Base-by-base conservation (phyloP, 257 asterid genomes). In the Solanum megistacrolobum region DNA sequence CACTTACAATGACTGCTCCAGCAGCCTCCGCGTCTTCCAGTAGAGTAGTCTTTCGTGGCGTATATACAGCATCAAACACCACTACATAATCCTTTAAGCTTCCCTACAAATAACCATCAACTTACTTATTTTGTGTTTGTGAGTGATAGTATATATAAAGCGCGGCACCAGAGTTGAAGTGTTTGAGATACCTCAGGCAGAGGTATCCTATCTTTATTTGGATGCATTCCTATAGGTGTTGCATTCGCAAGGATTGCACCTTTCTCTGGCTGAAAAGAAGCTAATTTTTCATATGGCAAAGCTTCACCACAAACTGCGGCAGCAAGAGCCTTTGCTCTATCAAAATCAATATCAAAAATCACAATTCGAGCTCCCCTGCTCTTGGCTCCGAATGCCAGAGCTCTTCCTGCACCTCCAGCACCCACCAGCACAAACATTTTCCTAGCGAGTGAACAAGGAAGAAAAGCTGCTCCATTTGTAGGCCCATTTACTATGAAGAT, bases 371-470 rank as follows among this genome's bases (percentile, higher is more conserved):
- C 94, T 76, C 94, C 95, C 92, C 94, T 89, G 85, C 79, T 92
- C 86, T 92, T 92, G 29, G 97, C 97, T 39, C 97, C 96, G 62
- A 94, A 91, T 21, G 94, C 95, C 46, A 94, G 91, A 4, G 97
- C 96, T 92, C 97, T 93, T 89, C 97, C 97, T 25, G 97, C 97
- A 66, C 97, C 97, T 35, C 97, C 97, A 41, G 95, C 94, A 86
- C 97, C 97, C 87, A 91, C 95, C n/a, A 94, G 88, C 71, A 94
- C 92, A 73, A 94, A 94, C 89, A 91, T 83, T 88, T 90, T 94
- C 48, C 92, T 93, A 31, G 89, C 58, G 48, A 86, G 89, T n/a
- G 91, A 89, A 35, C 92, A 92, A 69, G 87, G 73, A 46, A 35
- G 84, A 82, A 85, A 46, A n/a, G 88, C 87, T 46, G 90, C 89